Percentiles rank a stretch among this genome's conserved stretches.
Conservation (phyloP, 805 yeast species). For the Saccharomycopsis malanga region DNA sequence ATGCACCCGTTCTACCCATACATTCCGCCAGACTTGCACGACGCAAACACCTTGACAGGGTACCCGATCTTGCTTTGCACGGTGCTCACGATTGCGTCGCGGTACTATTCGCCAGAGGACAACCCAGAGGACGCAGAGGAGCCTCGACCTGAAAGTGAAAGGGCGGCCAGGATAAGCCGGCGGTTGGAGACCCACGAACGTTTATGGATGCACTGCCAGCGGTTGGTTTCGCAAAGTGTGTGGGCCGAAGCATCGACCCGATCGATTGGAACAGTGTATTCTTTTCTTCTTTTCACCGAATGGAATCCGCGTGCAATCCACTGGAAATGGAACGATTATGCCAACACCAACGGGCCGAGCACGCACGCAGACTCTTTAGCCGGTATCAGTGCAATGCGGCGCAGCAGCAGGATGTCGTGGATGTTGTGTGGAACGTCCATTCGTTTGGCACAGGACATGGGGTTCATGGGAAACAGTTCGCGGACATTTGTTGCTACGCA, state of each 20-base stretch:
- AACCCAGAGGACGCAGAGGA: conserved; percentile 5
- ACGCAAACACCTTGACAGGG: conserved; percentile 57
- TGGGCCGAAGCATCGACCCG: conserved; percentile 93
- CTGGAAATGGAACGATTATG: conserved; percentile 81
- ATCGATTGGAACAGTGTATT: conserved; percentile 78
- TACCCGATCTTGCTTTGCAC: conserved; percentile 80
- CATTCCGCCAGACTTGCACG: conserved; percentile 66
- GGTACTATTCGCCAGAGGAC: conserved; percentile 55
- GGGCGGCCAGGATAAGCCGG: background rate
- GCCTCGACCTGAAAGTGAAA: background rate
- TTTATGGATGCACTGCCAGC: conserved; percentile 79
- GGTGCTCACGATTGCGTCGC: conserved; percentile 68
- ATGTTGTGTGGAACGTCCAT: conserved; percentile 86
- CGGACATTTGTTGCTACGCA: conserved; percentile 79
- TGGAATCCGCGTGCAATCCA: conserved; percentile 96
- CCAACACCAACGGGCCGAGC: conserved; percentile 34
- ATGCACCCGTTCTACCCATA: conserved; percentile 91
- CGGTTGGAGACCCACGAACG: conserved; percentile 67
- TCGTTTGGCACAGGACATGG: conserved; percentile 80
- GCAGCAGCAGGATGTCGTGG: conserved; percentile 90
- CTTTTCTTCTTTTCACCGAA: conserved; percentile 79
- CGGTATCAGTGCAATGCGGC: conserved; percentile 76
- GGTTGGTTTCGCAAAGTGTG: conserved; percentile 73
- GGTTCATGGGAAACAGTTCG: conserved; percentile 65
- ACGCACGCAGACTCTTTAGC: conserved; percentile 45